Base-by-base conservation (phyloP, 106 monocot species). In the Xerophyta viscosa region DNA sequence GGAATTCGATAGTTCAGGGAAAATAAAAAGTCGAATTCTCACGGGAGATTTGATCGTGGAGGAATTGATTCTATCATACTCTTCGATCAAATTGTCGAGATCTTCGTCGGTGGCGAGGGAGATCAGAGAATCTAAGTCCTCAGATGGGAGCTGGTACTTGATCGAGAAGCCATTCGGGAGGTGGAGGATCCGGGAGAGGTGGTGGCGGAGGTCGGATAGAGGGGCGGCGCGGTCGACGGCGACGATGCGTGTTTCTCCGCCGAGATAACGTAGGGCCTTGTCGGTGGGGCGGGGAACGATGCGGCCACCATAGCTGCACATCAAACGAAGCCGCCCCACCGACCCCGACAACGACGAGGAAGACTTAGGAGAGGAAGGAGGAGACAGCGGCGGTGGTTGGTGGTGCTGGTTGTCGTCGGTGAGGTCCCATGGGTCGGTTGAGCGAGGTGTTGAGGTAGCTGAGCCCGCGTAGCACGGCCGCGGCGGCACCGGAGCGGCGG, bases 291-390 rank as follows among this genome's bases (percentile, higher is more conserved):
- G 70, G 26, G 79, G 84, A 9, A 75, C 48, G 56, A 84, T 84
- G 36, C 64, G 63, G 50, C 84, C 84, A 31, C 75, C 78, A 41
- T 64, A 84, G 61, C 75, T 79, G 68, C 84, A 84, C 41, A 79
- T 52, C 12, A 83, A 48, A 57, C 74, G 78, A 15, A 78, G 24
- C 22, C 66, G 65, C 19, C 24, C 25, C 12, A 20, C 48, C 22
- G 48, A 11, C 22, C 41, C 13, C 11, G 44, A 15, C 39, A 4
- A 27, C 9, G 8, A n/a, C n/a, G n/a, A n/a, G n/a, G n/a, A n/a
- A n/a, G n/a, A n/a, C n/a, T n/a, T n/a, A n/a, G n/a, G n/a, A n/a
- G n/a, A n/a, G n/a, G n/a, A n/a, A n/a, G n/a, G n/a, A n/a, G n/a
- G n/a, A n/a, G n/a, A n/a, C n/a, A n/a, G n/a, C n/a, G n/a, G n/a